Base-by-base conservation (phyloP, 495 filamentous ascomycete species). In the Trichoderma orchidacearum region DNA sequence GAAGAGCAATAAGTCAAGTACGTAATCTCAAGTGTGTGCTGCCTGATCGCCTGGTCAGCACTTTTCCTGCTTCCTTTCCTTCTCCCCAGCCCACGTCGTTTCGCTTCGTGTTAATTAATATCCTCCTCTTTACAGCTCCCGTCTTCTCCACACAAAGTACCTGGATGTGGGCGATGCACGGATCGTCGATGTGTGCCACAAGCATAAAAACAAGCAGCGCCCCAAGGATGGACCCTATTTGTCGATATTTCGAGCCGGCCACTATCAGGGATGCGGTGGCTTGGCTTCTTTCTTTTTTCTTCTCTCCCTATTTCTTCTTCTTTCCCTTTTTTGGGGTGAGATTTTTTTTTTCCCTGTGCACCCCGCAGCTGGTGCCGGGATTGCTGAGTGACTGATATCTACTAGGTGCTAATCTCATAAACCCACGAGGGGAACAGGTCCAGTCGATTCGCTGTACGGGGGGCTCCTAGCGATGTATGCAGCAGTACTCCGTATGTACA, bases 151-250 rank as follows among this genome's bases (percentile, higher is more conserved):
- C n/a, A n/a, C n/a, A n/a, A n/a, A n/a, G n/a, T n/a, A n/a, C n/a
- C n/a, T n/a, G n/a, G n/a, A n/a, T n/a, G n/a, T n/a, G n/a, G n/a
- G n/a, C 23, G 27, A 48, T 25, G 41, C 41, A 48, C 41, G 41
- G 41, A 48, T 48, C 41, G 41, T 48, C 41, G 41, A 48, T 2
- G 41, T 48, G 34, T 15, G 34, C 34, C 12, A 48, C 41, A 48
- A 48, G 41, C 41, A 48, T 48, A 48, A 48, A 48, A 48, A 48
- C 41, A 48, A 48, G 41, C 41, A 48, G 41, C 41, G 38, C 21
- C 41, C 15, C 21, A 12, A 25, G n/a, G n/a, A n/a, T n/a, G n/a
- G n/a, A n/a, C n/a, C n/a, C n/a, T n/a, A 48, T 25, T 48, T 48
- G 41, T 48, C 41, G 41, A 17, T 15, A 48, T 48, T 23, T 11